Evolutionary conservation across 2,329 filamentous ascomycete genomes (phyloP), one percentile per base, ranked within the genome.

Genomic region (Penicillium griseofulvum): DNA sequence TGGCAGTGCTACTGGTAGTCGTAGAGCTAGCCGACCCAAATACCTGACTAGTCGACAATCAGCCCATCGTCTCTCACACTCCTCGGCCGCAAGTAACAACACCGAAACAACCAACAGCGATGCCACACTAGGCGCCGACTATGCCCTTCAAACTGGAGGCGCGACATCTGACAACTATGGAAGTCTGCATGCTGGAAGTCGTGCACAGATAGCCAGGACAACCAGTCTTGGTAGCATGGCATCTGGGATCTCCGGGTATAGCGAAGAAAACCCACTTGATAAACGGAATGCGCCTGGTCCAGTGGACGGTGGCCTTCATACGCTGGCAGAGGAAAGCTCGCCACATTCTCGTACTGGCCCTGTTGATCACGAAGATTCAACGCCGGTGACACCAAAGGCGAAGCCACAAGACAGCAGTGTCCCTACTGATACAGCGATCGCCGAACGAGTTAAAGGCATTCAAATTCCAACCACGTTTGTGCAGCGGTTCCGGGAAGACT

Each of bases 221-320:
- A 87, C 92, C 58, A 97, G 92, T 74, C 82, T 97, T 56, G 91
- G 91, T 22, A 97, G 93, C 71, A 91, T 96, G 76, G 88, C 86
- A 2, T 96, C 91, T 5, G 90, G 88, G 0, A 76, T 85, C 29
- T 84, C 83, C 22, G 79, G 76, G 62, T 75, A 82, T 63, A 78
- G 82, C 65, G 78, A 78, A 65, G 74, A 74, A 67, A 81, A 74
- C 43, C 56, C 67, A 64, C 64, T 78, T 57, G 78, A 72, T 61
- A 76, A 71, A 62, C 75, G 67, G 60, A 76, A 65, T 64, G 67
- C 75, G 44, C 74, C 74, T 55, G 65, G 72, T 12, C 62, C 67
- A 31, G 69, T 68, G 4, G 81, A 83, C 38, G 75, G 74, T 6
- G 79, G 74, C 54, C 68, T 87, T 26, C 82, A 80, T 19, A 81